These are phyloP conservation scores for Myochromella boudieri DNA, from an alignment of 768 basidiomycete species.

Conservation along the genomic window DNA sequence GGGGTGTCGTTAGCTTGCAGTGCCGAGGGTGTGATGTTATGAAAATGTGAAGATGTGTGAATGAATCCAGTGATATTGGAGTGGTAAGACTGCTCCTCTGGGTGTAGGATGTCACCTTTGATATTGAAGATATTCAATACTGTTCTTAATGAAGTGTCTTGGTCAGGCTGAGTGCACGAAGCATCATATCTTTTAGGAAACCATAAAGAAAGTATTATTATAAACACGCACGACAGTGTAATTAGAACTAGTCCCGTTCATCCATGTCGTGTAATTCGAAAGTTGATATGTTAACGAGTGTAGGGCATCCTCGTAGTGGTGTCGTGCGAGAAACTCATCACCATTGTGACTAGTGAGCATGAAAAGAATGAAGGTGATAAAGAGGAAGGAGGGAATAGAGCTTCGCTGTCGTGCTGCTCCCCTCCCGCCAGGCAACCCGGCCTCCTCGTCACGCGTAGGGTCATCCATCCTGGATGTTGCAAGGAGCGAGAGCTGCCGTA, in stretches of 20 bases:
- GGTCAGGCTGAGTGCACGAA: constrained; percentile 44
- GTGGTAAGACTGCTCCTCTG: constrained; percentile 57
- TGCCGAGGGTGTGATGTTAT: constrained; percentile 60
- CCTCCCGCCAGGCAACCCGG: constrained; percentile 28
- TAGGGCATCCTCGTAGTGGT: constrained; percentile 68
- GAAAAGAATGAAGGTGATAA: constrained; percentile 73
- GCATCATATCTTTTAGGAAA: background rate
- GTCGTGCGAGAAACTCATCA: constrained; percentile 63
- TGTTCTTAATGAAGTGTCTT: constrained; percentile 39
- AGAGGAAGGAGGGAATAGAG: constrained; percentile 71
- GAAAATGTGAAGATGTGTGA: constrained; percentile 57
- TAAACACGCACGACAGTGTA: constrained; percentile 54
- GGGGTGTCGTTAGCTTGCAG: constrained; percentile 36
- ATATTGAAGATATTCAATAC: constrained; percentile 52
- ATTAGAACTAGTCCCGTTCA: constrained; percentile 64
- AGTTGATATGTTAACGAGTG: constrained; percentile 55
- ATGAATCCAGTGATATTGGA: constrained; percentile 79
- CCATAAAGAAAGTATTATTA: background rate
- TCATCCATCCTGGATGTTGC: constrained; percentile 25
- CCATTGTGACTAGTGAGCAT: constrained; percentile 76
- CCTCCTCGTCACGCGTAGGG: constrained; percentile 36
- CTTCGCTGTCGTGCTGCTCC: constrained; percentile 46
- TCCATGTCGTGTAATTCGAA: constrained; percentile 76
- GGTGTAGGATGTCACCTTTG: constrained; percentile 42
- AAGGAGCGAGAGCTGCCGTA: constrained; percentile 5